Percentiles rank a stretch among this genome's conserved stretches.
phyloP scores from a whole-genome alignment of 768 basidiomycete species.

The Lyophyllum shimeji region DNA sequence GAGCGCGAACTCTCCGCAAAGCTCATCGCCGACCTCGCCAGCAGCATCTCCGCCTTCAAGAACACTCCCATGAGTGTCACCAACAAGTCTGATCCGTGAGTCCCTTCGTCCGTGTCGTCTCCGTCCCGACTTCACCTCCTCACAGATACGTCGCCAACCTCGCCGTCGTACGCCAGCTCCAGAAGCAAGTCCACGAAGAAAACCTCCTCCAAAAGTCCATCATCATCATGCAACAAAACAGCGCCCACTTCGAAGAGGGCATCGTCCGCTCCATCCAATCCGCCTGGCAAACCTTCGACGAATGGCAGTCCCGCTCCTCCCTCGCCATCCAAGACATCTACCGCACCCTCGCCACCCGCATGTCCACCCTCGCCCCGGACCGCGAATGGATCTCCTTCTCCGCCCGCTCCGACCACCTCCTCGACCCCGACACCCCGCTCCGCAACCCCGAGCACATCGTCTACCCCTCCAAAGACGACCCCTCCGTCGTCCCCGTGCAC shows the following conservation, averaged over 20 bases:
- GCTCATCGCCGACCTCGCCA: conserved; percentile 84
- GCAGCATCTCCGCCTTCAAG: conserved; percentile 87
- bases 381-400: conserved; percentile 96
- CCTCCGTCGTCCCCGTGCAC: conserved; percentile 82
- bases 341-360: conserved; percentile 64
- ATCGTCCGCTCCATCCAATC: conserved; percentile 94
- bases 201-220: conserved; percentile 97
- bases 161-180: conserved; percentile 75
- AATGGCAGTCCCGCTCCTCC: conserved; percentile 86
- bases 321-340: conserved; percentile 73
- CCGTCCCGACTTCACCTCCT: background rate
- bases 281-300: conserved; percentile 96
- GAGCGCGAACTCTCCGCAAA: conserved; percentile 88
- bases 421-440: conserved; percentile 96
- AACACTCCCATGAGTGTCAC: conserved; percentile 90
- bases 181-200: conserved; percentile 94
- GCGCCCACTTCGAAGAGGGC: conserved; percentile 95
- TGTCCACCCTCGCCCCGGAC: conserved; percentile 81
- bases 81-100: conserved; percentile 81
- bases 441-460: conserved; percentile 72
- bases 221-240: conserved; percentile 97
- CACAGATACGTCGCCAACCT: conserved; percentile 65
- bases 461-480: conserved; percentile 92
- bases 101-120: conserved; percentile 20
- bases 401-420: conserved; percentile 88